Conservation (phyloP, 2,329 filamentous ascomycete genomes). For the Rutstroemia sp. region DNA sequence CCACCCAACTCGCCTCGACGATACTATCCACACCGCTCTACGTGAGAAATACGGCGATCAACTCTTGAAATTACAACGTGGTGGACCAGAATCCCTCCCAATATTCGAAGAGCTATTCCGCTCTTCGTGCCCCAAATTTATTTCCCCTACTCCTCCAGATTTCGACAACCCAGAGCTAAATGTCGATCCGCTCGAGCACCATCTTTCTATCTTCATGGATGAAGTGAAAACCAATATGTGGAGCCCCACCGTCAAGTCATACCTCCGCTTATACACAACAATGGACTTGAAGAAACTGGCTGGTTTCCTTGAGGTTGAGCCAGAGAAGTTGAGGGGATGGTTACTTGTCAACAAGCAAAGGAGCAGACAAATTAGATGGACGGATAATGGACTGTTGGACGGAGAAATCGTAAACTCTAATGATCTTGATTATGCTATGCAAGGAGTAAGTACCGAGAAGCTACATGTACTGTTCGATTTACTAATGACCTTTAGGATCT, state of each 20-base stretch:
- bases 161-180: conserved; percentile 96
- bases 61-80: conserved; percentile 91
- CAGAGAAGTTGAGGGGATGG: conserved; percentile 92
- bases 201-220: conserved; percentile 97
- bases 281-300: conserved; percentile 99
- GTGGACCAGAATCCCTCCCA: conserved; percentile 88
- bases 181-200: conserved; percentile 95
- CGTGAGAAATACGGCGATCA: conserved; percentile 99
- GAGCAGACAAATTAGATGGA: conserved; percentile 92
- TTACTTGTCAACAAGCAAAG: conserved; percentile 97
- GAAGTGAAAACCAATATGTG: conserved; percentile 99
- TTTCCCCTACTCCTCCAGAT: conserved; percentile 92
- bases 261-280: conserved; percentile 97
- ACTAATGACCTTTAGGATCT: conserved; percentile 56
- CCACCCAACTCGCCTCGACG: conserved; percentile 92
- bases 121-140: conserved; percentile 98
- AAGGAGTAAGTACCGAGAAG: conserved; percentile 59
- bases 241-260: conserved; percentile 95
- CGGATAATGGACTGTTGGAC: conserved; percentile 80
- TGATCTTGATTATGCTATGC: conserved; percentile 94
- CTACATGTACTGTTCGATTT: neutral
- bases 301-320: conserved; percentile 91
- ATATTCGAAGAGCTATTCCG: conserved; percentile 99
- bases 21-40: conserved; percentile 97
- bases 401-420: conserved; percentile 89